Percentiles rank a stretch among this genome's conserved stretches.
Evolutionary conservation across 2,329 filamentous ascomycete species (phyloP).

Genomic region (Diaporthe citrichinensis): DNA sequence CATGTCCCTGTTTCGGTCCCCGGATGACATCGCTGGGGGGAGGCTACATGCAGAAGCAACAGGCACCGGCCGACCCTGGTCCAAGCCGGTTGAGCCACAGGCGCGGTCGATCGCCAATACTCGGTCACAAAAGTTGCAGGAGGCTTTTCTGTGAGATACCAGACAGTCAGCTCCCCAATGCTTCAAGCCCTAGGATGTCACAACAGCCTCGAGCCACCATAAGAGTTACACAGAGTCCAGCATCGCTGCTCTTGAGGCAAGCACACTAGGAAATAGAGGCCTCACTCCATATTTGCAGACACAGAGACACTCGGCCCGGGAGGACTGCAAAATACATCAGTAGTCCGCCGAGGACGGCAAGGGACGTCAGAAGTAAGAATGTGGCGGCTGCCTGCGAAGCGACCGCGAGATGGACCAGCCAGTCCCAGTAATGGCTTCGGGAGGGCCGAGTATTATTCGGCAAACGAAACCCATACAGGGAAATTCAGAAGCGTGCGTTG

Average conservation of each 20-base stretch:
- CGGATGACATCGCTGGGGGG: not conserved
- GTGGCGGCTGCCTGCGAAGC: constrained; percentile 10
- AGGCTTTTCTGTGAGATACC: constrained; percentile 25
- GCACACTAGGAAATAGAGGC: not conserved
- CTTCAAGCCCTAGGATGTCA: not conserved
- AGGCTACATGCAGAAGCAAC: constrained; percentile 30
- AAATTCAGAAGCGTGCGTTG: not conserved
- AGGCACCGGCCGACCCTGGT: not conserved
- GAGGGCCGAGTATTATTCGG: not conserved
- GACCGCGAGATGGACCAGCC: not conserved
- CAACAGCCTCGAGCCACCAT: not conserved
- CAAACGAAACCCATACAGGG: not conserved
- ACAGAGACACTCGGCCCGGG: not conserved
- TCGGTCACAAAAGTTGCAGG: not conserved
- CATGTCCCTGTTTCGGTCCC: constrained; percentile 17
- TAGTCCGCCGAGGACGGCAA: constrained; percentile 9
- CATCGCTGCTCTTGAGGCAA: not conserved
- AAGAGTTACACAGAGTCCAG: not conserved
- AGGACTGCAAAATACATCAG: not conserved
- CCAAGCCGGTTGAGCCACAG: constrained; percentile 22
- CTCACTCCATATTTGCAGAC: not conserved
- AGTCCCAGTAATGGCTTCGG: not conserved
- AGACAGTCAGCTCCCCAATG: not conserved
- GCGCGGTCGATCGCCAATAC: not conserved
- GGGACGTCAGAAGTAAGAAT: constrained; percentile 13